Base-by-base conservation (phyloP, 768 basidiomycete species). In the Naematelia aurantialba region DNA sequence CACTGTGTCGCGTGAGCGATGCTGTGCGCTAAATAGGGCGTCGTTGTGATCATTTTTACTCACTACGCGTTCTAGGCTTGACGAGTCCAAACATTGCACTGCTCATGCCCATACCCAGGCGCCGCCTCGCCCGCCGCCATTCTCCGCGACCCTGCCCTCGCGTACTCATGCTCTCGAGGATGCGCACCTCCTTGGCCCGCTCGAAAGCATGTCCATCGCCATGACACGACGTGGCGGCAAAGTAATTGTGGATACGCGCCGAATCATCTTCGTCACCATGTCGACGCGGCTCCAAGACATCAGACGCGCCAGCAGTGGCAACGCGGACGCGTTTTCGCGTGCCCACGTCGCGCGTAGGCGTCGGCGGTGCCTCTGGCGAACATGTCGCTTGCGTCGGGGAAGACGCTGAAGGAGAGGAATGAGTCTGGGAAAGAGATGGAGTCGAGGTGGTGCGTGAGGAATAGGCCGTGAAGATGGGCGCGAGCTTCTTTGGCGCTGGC, bases 401-500 rank as follows among this genome's bases (percentile, higher is more conserved):
- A 11, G 39, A 62, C 31, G 45, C 31, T 52, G 58, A 59, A 57
- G 29, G 62, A 45, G 31, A 25, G 27, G n/a, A 48, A 55, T 11
- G 4, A 55, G 46, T 13, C 12, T 26, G 55, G 22, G 22, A 19
- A 31, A 26, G 4, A 17, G 27, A 10, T 14, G 26, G 50, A 4
- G 26, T 29, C n/a, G 26, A 27, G 19, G 25, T 13, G 19, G 50
- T 14, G 27, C 56, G 45, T 1, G 21, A 22, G 39, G 30, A 52
- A 47, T 49, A 21, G 14, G 49, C 14, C 2, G 42, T 54, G 31
- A 61, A 61, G 4, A 60, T 55, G 8, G 58, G 62, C 8, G 62
- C 62, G 29, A 64, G 59, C 26, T 60, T 59, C 34, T 39, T 50
- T 42, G 59, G 34, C 34, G 34, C 34, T 42, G 59, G 34, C 34